Base-by-base conservation (phyloP, 768 basidiomycete genomes). In the Boletus coccyginus region DNA sequence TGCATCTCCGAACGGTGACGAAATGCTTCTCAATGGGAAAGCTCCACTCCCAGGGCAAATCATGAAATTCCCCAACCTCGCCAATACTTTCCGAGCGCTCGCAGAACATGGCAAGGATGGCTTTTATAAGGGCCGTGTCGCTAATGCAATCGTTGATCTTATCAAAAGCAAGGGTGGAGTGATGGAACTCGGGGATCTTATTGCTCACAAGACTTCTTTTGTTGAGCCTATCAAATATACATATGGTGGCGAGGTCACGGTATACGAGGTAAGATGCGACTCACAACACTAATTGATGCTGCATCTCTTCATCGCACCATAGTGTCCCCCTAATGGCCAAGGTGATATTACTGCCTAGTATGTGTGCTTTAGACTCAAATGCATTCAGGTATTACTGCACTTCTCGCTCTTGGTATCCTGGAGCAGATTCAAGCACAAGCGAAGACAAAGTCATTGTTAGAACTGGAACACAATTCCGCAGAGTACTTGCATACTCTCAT, bases 321-420 rank as follows among this genome's bases (percentile, higher is more conserved):
- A 93, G 92, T 96, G 94, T 64, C 96, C 95, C 9, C 96, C 96
- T 0, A 98, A 97, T 69, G 94, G 96, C 10, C 95, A 98, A 82
- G 96, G 95, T 66, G 13, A 57, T 50, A 43, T 43, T 21, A 13
- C 29, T 44, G 52, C 42, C n/a, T n/a, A 21, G 41, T 50, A 12
- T 10, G 57, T 13, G 17, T 21, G 44, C 24, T 19, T 39, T 46
- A 44, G 45, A 51, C 36, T 46, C 36, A 17, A 56, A 56, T 13
- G 12, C 16, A 40, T 21, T 45, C 52, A 87, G 86, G 87, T n/a
- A 82, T 99, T 41, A 96, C 95, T 6, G 92, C 97, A 0, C 80
- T 98, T 9, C 75, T 99, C 32, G 93, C 95, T 13, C 81, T 98
- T 21, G 97, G 97, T 2, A 92, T 99, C 56, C 76, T 99, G 47